Conservation (phyloP, 164 flowering plant genomes). For the Echeveria elegans region DNA sequence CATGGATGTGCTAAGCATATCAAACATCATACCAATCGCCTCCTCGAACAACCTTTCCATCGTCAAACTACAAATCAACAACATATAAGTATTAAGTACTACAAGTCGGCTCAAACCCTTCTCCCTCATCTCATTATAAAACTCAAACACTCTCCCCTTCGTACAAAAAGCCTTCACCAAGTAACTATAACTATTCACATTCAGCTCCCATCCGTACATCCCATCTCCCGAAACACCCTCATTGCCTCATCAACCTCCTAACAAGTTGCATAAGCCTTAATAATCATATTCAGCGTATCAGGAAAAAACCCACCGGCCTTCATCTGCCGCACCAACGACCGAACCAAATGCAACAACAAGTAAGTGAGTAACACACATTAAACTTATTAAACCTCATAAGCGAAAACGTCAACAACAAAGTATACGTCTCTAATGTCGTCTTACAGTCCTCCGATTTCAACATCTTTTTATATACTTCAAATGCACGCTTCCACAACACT, state of each 20-base stretch:
- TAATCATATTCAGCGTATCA: constrained; percentile 71
- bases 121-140: constrained; percentile 65
- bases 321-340: constrained; percentile 72
- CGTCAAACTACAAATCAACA: constrained; percentile 67
- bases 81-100: constrained; percentile 50
- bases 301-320: constrained; percentile 67
- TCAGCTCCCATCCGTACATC: constrained; percentile 74
- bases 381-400: constrained; percentile 52
- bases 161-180: constrained; percentile 66
- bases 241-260: constrained; percentile 66
- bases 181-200: constrained; percentile 53
- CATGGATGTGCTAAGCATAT: constrained; percentile 56
- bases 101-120: constrained; percentile 48
- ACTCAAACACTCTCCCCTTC: constrained; percentile 56
- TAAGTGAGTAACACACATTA: constrained; percentile 48
- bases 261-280: constrained; percentile 71
- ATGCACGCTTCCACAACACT: constrained; percentile 51
- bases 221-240: constrained; percentile 71
- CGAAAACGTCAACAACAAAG: constrained; percentile 39
- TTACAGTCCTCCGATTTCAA: constrained; percentile 39
- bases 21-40: constrained; percentile 38
- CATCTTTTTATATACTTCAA: constrained; percentile 79
- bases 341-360: constrained; percentile 58
- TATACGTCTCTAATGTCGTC: constrained; percentile 62
- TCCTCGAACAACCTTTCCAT: constrained; percentile 63